phyloP scores from a whole-genome alignment of 1,139 yeast species.

The Yamadazyma siamensis region DNA sequence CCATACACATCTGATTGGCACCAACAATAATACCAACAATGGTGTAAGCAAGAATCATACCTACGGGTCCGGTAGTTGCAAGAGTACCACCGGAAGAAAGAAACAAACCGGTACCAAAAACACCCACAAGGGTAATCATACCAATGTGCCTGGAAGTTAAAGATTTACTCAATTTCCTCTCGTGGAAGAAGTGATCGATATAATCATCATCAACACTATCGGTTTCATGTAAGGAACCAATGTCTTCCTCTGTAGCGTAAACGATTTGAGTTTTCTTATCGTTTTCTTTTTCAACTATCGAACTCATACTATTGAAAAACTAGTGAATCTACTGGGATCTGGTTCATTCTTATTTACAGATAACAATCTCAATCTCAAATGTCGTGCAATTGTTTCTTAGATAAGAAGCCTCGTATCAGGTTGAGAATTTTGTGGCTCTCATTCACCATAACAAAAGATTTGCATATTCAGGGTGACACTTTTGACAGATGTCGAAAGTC shows the following conservation, averaged over 20 bases:
- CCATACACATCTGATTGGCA: constrained; percentile 54
- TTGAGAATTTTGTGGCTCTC: no score
- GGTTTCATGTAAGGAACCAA: constrained; percentile 3
- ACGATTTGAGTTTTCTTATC: constrained; percentile 7
- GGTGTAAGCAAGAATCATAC: constrained; percentile 48
- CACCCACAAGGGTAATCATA: constrained; percentile 42
- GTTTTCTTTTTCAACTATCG: no score
- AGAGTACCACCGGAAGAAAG: constrained; percentile 72
- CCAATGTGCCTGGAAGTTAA: constrained; percentile 37
- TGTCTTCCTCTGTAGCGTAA: constrained; percentile 9
- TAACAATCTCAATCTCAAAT: no score
- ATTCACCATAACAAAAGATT: no score
- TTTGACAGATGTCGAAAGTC: no score
- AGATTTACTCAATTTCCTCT: constrained; percentile 23
- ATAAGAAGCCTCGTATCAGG: no score
- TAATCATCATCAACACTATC: constrained; percentile 4
- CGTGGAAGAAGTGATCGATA: constrained; percentile 11
- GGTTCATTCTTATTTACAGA: constrained; percentile 1
- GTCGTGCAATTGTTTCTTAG: no score
- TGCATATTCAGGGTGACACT: no score
- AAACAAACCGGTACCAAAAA: constrained; percentile 46
- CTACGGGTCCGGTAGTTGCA: constrained; percentile 61
- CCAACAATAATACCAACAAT: constrained; percentile 43
- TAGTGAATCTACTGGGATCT: constrained; percentile 1
- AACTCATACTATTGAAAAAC: no score